Evolutionary conservation across 2,329 filamentous ascomycete genomes (phyloP), one percentile per base, ranked within the genome.

Genomic region (Neofusicoccum umdonicola): DNA sequence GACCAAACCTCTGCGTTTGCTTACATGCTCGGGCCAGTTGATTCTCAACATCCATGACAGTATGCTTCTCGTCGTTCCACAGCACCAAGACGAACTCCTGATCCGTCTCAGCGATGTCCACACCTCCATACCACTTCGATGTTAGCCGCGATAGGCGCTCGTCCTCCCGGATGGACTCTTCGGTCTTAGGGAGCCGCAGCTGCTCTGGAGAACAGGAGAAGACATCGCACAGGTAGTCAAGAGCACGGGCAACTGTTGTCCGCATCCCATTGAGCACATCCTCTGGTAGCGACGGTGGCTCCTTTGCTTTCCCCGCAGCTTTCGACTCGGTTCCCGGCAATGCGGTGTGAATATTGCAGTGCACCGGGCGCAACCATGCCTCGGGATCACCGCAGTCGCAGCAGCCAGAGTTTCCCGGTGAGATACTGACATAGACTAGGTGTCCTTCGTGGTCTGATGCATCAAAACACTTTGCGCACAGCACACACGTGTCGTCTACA

Each of bases 51-150:
- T 99, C 95, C 52, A 88, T 87, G 48, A 98, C 89, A 0, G 95
- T 99, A 75, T 99, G 95, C 77, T 99, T 99, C 79, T 99, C 95
- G 69, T 99, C 95, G 71, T 99, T 99, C 95, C 95, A 99, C 4
- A 99, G 82, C 15, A 97, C 82, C 50, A 99, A 81, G 4, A 91
- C 90, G 76, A 90, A 99, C 71, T 97, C 92, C 12, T 86, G 86
- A 27, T 89, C 84, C 2, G 86, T 82, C 64, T 89, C 86, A 6
- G 79, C 74, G 42, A 86, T 81, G 70, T 91, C 87, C 1, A 85
- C 86, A 0, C 73, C 74, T 9, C 76, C 77, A 69, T 93, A 95
- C 77, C 93, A 93, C 54, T 88, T 88, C 0, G 90, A 86, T 7
- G 86, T 87, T 39, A 98, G 81, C 19, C 93, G 86, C 15, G 94